Base-by-base conservation (phyloP, 129 eudicot species). In the Flaveria sonorensis region DNA sequence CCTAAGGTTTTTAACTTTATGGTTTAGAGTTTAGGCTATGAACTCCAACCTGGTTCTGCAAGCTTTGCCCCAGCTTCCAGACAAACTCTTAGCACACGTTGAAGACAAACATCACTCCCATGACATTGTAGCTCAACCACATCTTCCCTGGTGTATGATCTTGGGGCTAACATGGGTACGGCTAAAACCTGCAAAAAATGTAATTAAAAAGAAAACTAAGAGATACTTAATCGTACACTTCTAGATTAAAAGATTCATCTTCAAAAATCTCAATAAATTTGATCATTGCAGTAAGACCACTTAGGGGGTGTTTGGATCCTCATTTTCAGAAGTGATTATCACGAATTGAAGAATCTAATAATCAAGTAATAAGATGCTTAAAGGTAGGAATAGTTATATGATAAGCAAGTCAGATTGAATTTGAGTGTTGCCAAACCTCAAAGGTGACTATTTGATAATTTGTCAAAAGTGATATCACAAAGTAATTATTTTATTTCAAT, bases 41-140 rank as follows among this genome's bases (percentile, higher is more conserved):
- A 72, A 63, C 26, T 77, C 32, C 32, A 68, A 94, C 99, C 99
- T 87, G 99, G 97, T 72, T 94, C 96, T 2, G 99, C 99, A 85
- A 91, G 96, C 71, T 86, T 89, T 15, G 99, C 99, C 24, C 99
- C 99, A 39, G 97, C 93, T 70, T 94, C 96, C 5, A 94, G 75
- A 56, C 99, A 94, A 68, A 88, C 92, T 87, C 96, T 87, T 80
- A 94, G 71, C 59, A 94, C 99, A 51, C 99, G 99, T 20, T 83
- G 88, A 60, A 94, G 69, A 72, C 99, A 94, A 46, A 94, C 94
- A 51, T 94, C 99, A 80, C 76, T 91, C 19, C 99, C 99, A 80
- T 94, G 99, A 78, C 99, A 94, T 65, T 94, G 99, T 64, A 94
- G 86, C 88, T 94, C 99, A 60, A 94, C 82, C 73, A 94, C 97